Base-by-base conservation (phyloP, 495 filamentous ascomycete species). In the Pseudotulostoma volvatum region DNA sequence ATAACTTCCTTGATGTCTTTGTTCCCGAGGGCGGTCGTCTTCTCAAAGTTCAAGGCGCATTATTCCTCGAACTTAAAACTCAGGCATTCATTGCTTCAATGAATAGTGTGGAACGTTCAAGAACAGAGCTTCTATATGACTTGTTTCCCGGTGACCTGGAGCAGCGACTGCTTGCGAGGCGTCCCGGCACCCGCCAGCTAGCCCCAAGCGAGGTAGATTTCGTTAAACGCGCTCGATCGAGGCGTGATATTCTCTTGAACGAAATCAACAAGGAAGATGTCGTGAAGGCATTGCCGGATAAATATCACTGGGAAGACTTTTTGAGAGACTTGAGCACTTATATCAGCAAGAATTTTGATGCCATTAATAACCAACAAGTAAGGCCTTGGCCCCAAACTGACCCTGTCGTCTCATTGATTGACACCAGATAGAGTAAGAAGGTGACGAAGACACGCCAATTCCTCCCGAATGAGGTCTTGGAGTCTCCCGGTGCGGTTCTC, bases 41-140 rank as follows among this genome's bases (percentile, higher is more conserved):
- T 23, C 61, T 83, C 13, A 80, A 81, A 37, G 76, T 73, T 34
- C 74, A 78, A 43, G 77, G 75, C 9, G 71, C 77, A 18, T 46
- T 94, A 18, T 82, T 81, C 44, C 62, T 94, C 13, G 79, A 84
- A 39, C 64, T 94, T 13, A 94, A 93, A 53, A 93, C 86, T 1
- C 83, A 92, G 42, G 74, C 77, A 7, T 82, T 87, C 44, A 78
- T 93, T 37, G 76, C 79, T 2, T 74, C 81, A 2, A 67, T 84
- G 48, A 64, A 69, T 31, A 76, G 71, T 37, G 69, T 71, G 14
- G 71, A 81, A 30, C 70, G 69, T 14, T 66, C 72, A 2, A 72
- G 70, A 34, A 75, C 77, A 3, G 77, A 79, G 23, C 64, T 84
- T 3, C 50, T 93, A 7, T 76, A 79, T 21, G 69, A 79, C 38